phyloP scores from a whole-genome alignment of 345 rosid genomes.

The Populus alba region DNA sequence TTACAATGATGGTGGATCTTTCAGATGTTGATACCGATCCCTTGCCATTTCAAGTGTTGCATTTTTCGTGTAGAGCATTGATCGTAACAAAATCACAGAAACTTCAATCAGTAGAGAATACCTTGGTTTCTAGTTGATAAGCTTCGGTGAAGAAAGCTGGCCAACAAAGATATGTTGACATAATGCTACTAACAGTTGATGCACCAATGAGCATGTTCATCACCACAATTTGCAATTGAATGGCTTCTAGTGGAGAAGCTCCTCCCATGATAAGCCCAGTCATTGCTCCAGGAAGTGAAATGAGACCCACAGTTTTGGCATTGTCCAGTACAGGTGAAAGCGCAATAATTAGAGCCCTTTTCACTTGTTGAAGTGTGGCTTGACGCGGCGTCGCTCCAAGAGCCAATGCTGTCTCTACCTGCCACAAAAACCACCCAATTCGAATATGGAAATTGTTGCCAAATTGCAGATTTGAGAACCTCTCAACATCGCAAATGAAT shows the following conservation, averaged over 20 bases:
- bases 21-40: neutral
- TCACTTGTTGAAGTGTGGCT: conserved; percentile 67
- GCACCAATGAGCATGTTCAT: conserved; percentile 93
- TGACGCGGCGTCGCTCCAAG: conserved; percentile 85
- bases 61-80: neutral
- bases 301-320: conserved; percentile 91
- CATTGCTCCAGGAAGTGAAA: conserved; percentile 86
- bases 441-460: neutral
- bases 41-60: neutral
- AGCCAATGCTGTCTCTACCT: conserved; percentile 93
- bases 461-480: too few relatives aligned
- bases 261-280: conserved; percentile 98
- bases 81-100: neutral
- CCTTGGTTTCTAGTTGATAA: conserved; percentile 62
- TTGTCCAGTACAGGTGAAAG: conserved; percentile 84
- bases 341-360: conserved; percentile 71
- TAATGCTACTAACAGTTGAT: conserved; percentile 71
- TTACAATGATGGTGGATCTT: neutral
- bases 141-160: conserved; percentile 85
- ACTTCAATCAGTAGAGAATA: conserved; percentile 42
- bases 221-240: conserved; percentile 91
- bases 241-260: conserved; percentile 82
- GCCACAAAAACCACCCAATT: neutral
- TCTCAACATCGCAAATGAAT: too few relatives aligned
- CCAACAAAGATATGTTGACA: conserved; percentile 84